Percentiles rank a stretch among this genome's conserved stretches.
phyloP scores from a whole-genome alignment of 805 yeast genomes.

The Metschnikowia santaceciliae region DNA sequence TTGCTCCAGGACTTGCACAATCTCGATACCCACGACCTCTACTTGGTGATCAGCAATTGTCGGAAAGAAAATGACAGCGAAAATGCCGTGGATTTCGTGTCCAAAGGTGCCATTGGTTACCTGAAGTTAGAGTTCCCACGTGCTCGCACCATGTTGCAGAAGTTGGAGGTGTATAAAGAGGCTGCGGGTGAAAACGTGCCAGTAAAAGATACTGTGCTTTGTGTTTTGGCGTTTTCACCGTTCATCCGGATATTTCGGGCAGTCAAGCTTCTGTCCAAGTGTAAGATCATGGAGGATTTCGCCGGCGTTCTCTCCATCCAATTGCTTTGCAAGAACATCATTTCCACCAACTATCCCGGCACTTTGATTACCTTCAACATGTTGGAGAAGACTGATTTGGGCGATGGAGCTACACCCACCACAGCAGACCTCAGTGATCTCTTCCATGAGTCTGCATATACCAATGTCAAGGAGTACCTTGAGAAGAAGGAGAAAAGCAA shows the following conservation, averaged over 20 bases:
- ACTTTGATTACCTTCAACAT: constrained; percentile 38
- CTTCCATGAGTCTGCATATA: constrained; percentile 28
- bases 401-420: constrained; percentile 11
- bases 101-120: constrained; percentile 70
- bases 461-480: constrained; percentile 15
- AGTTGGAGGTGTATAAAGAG: constrained; percentile 40
- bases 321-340: constrained; percentile 32
- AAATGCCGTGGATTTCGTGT: constrained; percentile 51
- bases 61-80: not conserved
- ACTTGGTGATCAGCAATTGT: constrained; percentile 26
- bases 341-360: constrained; percentile 29
- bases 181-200: constrained; percentile 11
- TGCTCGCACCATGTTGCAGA: constrained; percentile 59
- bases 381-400: constrained; percentile 26
- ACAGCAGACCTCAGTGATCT: constrained; percentile 18
- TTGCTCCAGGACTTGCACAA: constrained; percentile 34
- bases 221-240: constrained; percentile 30
- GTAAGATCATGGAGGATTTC: constrained; percentile 36
- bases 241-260: constrained; percentile 33
- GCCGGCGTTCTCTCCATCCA: constrained; percentile 37
- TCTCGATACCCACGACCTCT: constrained; percentile 35
- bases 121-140: constrained; percentile 65
- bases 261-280: constrained; percentile 36
- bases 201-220: constrained; percentile 21
- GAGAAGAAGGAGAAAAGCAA: not conserved